phyloP scores from a whole-genome alignment of 2,329 filamentous ascomycete genomes.

The Elsinoe australis region DNA sequence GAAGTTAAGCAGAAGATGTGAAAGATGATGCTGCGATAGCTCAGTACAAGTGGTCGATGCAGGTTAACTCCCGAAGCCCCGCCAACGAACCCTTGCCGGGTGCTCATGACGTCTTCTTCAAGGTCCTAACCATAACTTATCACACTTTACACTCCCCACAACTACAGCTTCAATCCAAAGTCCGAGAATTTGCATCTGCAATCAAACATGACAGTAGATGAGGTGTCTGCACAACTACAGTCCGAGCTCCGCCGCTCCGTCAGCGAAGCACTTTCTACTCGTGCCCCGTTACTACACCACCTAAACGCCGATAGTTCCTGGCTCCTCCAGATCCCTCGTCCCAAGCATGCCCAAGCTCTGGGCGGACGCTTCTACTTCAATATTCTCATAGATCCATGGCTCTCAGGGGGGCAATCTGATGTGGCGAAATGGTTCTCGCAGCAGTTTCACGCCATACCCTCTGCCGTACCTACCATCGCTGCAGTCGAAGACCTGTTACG shows the following conservation, averaged over 20 bases:
- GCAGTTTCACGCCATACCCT: conserved; percentile 53
- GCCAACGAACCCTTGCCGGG: no score
- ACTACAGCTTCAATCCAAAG: neutral
- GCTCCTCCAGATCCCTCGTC: conserved; percentile 57
- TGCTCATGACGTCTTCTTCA: neutral
- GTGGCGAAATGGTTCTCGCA: conserved; percentile 58
- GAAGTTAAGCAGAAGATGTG: no score
- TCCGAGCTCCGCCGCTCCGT: conserved; percentile 37
- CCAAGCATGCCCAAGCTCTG: conserved; percentile 36
- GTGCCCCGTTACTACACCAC: conserved; percentile 52
- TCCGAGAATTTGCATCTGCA: no score
- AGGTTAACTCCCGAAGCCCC: no score
- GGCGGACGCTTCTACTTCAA: conserved; percentile 52
- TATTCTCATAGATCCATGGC: conserved; percentile 59
- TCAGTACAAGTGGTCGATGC: no score
- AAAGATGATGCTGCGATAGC: no score
- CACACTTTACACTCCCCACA: neutral
- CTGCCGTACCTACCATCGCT: conserved; percentile 47
- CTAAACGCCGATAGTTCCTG: conserved; percentile 61
- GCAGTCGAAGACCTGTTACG: conserved; percentile 48
- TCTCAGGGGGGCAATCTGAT: conserved; percentile 55
- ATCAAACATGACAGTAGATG: conserved; percentile 24
- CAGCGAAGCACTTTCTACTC: conserved; percentile 34
- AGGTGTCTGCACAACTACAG: conserved; percentile 34
- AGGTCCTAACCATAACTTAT: neutral